Evolutionary conservation across 2,329 filamentous ascomycete genomes (phyloP), one percentile per base, ranked within the genome.

Genomic region (Coniochaeta pulveracea): DNA sequence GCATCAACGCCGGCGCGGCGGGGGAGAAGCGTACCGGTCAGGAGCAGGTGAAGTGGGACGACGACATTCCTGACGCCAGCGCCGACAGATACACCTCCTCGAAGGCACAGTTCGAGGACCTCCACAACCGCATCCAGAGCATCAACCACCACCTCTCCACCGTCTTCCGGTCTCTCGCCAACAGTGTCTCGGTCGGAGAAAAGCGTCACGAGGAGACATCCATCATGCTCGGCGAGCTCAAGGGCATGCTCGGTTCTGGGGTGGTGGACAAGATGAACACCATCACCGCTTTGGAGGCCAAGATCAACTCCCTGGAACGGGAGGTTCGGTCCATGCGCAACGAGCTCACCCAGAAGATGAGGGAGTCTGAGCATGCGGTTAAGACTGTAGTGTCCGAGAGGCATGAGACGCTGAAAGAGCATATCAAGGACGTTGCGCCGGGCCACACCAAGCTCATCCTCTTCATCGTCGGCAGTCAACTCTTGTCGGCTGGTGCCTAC

Each of bases 61-160:
- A 60, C 16, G 47, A 54, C 28, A 51, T 70, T 27, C 59, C 64
- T 27, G 70, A 76, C 45, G 43, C 60, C 37, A 50, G 58, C 21
- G 54, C 71, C 33, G 61, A 68, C 29, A 47, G 50, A 19, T 67
- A 69, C 48, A 56, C 59, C 15, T 63, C 58, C 27, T 68, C 67
- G 42, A 58, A 59, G 44, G 58, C 61, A 10, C 85, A 94, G 55
- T 89, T 95, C 51, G 68, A 70, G 21, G 88, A 95, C 51, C 68
- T 96, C 10, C 81, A 93, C 63, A 81, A 81, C 61, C 81, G 86
- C 19, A 63, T 96, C 12, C 85, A 88, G 54, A 67, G 64, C 44
- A 64, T 85, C 37, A 76, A 75, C 54, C 77, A 85, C 56, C 76
- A 81, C 47, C 60, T 85, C 26, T 65, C 66, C 14, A 69, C 67